A percentile compares a stretch with the other conserved stretches of the same genome.
Evolutionary conservation across 768 basidiomycete species (phyloP).

Genomic region (Lentinula lateritia): DNA sequence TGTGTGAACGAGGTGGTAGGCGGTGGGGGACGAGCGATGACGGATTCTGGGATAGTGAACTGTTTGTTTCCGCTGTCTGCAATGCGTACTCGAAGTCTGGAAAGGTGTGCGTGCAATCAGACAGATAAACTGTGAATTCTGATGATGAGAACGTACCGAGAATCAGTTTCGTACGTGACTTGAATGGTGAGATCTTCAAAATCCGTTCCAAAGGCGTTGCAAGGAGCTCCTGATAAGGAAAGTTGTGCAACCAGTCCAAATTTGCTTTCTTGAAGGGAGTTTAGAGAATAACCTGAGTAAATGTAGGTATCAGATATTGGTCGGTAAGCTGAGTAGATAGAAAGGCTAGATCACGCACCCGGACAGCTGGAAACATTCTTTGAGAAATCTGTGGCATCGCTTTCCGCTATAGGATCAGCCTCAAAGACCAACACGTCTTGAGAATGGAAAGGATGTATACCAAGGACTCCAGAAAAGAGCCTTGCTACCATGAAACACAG

Average conservation of each 20-base stretch:
- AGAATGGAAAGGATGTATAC: not conserved
- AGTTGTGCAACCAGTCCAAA: slow-evolving; percentile 53
- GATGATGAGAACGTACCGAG: slow-evolving; percentile 28
- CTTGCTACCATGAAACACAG: not conserved
- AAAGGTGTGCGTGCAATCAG: not conserved
- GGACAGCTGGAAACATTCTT: slow-evolving; percentile 6
- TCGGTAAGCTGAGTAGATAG: too few relatives aligned
- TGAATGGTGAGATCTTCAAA: slow-evolving; percentile 53
- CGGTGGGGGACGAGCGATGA: slow-evolving; percentile 36
- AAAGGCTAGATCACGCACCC: not conserved
- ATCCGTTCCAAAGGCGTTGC: slow-evolving; percentile 63
- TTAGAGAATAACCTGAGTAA: slow-evolving; percentile 48
- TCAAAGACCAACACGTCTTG: not conserved
- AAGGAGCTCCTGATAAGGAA: slow-evolving; percentile 47
- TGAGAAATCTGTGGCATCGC: not conserved
- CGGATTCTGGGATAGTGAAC: slow-evolving; percentile 58
- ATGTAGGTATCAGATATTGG: not conserved
- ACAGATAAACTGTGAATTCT: not conserved
- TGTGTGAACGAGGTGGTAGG: slow-evolving; percentile 27
- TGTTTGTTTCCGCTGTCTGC: slow-evolving; percentile 56
- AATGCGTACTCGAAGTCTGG: slow-evolving; percentile 64
- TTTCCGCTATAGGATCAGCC: not conserved
- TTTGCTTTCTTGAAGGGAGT: slow-evolving; percentile 33
- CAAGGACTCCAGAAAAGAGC: slow-evolving; percentile 5
- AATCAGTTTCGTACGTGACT: slow-evolving; percentile 58